phyloP scores from a whole-genome alignment of 140 eudicot genomes.

The Stevia rebaudiana region DNA sequence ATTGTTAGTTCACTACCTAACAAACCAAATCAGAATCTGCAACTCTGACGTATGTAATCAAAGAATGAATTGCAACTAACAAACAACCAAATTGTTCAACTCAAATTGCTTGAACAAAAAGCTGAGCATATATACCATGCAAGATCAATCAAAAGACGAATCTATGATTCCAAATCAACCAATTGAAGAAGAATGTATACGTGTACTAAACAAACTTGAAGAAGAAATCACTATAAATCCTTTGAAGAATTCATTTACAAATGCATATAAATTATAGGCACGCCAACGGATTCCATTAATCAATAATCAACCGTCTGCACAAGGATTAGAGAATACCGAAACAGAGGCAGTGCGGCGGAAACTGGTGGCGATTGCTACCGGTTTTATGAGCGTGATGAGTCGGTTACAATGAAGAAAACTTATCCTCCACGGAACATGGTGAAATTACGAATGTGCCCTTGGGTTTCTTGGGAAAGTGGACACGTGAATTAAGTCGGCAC shows the following conservation, averaged over 20 bases:
- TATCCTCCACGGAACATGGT: slow-evolving; percentile 22
- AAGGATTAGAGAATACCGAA: background rate
- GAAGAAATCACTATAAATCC: background rate
- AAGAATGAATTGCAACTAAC: background rate
- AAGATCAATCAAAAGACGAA: background rate
- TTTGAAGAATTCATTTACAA: background rate
- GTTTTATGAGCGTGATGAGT: slow-evolving; percentile 8
- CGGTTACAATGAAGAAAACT: slow-evolving; percentile 24
- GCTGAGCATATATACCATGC: slow-evolving; percentile 11
- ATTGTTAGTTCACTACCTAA: background rate
- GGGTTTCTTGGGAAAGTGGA: slow-evolving; percentile 25
- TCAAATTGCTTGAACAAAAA: slow-evolving; percentile 17
- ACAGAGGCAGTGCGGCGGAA: slow-evolving; percentile 25
- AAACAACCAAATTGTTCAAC: background rate
- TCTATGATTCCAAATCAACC: background rate
- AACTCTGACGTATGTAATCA: background rate
- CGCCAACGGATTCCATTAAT: slow-evolving; percentile 12
- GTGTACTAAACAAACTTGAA: background rate
- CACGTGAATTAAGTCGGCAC: slow-evolving; percentile 23
- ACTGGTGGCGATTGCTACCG: slow-evolving; percentile 25
- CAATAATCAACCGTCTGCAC: background rate
- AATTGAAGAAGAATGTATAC: background rate
- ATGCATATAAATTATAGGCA: slow-evolving; percentile 16
- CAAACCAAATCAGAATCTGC: background rate
- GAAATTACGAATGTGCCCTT: slow-evolving; percentile 21